Evolutionary conservation across 345 rosid genomes (phyloP).

Genomic region (Salix brachista): DNA sequence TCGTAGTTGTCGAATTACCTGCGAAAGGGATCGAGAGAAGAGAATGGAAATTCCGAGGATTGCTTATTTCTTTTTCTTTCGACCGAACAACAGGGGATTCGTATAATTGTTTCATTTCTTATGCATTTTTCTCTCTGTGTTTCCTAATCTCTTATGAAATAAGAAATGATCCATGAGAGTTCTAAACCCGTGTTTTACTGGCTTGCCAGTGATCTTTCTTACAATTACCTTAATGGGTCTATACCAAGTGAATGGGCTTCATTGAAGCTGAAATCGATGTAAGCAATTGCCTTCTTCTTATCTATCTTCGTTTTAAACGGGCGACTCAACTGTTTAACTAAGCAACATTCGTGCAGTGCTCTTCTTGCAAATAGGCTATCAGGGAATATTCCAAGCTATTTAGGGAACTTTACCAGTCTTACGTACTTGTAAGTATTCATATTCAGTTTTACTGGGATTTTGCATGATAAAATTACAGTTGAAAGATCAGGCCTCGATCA

Average conservation of each 20-base stretch:
- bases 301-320: neutral
- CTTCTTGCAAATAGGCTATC: conserved; percentile 49
- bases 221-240: conserved; percentile 52
- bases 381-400: conserved; percentile 46
- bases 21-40: neutral
- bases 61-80: neutral
- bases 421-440: conserved; percentile 43
- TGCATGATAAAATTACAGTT: neutral
- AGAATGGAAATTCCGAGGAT: too few relatives aligned
- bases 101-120: neutral
- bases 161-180: neutral
- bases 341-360: conserved; percentile 31
- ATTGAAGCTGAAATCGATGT: conserved; percentile 45
- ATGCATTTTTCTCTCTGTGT: neutral
- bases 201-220: conserved; percentile 44
- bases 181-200: neutral
- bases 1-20: neutral
- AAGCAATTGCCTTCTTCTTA: conserved; percentile 21
- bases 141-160: neutral
- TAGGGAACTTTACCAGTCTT: conserved; percentile 42
- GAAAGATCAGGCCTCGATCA: neutral
- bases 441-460: neutral
- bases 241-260: conserved; percentile 55
- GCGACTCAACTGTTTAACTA: neutral
- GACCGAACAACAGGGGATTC: neutral